phyloP scores from a whole-genome alignment of 2,329 filamentous ascomycete species.

The Exophiala mesophila region DNA sequence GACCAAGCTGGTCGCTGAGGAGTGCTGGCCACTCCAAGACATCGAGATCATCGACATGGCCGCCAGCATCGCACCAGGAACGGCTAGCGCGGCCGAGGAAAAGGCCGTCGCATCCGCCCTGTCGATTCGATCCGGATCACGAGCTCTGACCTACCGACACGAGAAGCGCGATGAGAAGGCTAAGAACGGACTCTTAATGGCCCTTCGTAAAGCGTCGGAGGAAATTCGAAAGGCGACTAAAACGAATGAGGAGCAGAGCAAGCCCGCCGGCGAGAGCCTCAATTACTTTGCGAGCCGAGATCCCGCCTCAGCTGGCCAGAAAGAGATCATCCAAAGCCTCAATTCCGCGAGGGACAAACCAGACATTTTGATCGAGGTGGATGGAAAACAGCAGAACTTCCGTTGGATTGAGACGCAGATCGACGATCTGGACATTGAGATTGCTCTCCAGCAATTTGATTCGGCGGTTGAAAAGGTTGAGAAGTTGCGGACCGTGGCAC shows the following conservation, averaged over 20 bases:
- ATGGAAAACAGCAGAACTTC: constrained; percentile 92
- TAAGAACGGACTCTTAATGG: constrained; percentile 76
- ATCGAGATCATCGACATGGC: constrained; percentile 89
- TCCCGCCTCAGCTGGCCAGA: constrained; percentile 69
- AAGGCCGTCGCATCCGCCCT: constrained; percentile 72
- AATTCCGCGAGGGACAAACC: constrained; percentile 69
- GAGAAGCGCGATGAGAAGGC: constrained; percentile 74
- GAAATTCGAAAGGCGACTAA: constrained; percentile 81
- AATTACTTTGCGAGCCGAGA: constrained; percentile 80
- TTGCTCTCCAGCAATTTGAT: constrained; percentile 85
- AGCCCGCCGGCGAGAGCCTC: constrained; percentile 71
- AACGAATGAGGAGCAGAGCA: constrained; percentile 80
- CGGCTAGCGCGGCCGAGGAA: constrained; percentile 46
- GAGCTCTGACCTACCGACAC: constrained; percentile 91
- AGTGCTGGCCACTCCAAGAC: constrained; percentile 89
- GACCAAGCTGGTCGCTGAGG: constrained; percentile 82
- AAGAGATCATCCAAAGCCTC: constrained; percentile 71
- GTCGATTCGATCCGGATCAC: constrained; percentile 81
- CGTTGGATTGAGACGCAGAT: constrained; percentile 94
- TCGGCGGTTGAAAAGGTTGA: constrained; percentile 78
- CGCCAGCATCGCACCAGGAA: constrained; percentile 38
- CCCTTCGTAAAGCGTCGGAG: constrained; percentile 88
- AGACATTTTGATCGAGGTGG: constrained; percentile 83
- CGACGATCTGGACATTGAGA: constrained; percentile 92
- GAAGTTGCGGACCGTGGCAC: constrained; percentile 72